A percentile compares a stretch with the other conserved stretches of the same genome.
These are phyloP conservation scores for Lactarius psammicola DNA, from an alignment of 768 basidiomycete species.

Conservation along the genomic window DNA sequence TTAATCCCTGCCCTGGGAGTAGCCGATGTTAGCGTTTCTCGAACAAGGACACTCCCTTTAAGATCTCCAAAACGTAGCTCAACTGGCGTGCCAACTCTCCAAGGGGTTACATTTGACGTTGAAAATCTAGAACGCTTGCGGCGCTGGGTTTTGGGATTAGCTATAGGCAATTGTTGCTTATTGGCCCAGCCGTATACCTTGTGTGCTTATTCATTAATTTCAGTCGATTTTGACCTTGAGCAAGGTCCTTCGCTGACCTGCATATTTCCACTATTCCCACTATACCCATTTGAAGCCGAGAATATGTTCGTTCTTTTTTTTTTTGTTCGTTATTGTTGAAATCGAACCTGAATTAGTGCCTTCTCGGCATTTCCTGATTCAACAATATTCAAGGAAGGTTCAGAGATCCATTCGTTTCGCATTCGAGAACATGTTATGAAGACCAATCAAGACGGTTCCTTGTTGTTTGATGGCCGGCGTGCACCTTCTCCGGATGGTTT, in stretches of 20 bases:
- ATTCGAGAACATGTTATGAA: conserved; percentile 48
- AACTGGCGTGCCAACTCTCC: conserved; percentile 27
- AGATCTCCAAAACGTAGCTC: conserved; percentile 33
- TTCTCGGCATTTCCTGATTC: conserved; percentile 95
- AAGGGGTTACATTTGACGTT: conserved; percentile 47
- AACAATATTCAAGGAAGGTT: conserved; percentile 78
- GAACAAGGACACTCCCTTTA: conserved; percentile 39
- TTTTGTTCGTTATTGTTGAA: conserved; percentile 16
- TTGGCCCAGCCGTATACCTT: neutral
- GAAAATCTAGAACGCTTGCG: conserved; percentile 51
- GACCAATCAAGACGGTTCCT: conserved; percentile 27
- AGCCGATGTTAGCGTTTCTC: conserved; percentile 4
- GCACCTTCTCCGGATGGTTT: conserved; percentile 56
- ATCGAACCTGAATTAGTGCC: conserved; percentile 50
- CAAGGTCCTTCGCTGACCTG: conserved; percentile 75
- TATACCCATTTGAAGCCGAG: conserved; percentile 67
- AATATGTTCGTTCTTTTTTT: conserved; percentile 65
- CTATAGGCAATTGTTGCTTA: conserved; percentile 50
- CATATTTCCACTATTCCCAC: conserved; percentile 62
- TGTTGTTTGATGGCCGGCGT: conserved; percentile 37
- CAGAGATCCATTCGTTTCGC: conserved; percentile 83
- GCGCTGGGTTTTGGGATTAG: conserved; percentile 67
- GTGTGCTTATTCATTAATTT: conserved; percentile 21
- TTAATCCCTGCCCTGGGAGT: conserved; percentile 10
- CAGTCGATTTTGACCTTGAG: conserved; percentile 89